These are phyloP conservation scores for Madurella fahalii DNA, from an alignment of 2,329 filamentous ascomycete genomes.

Conservation along the genomic window DNA sequence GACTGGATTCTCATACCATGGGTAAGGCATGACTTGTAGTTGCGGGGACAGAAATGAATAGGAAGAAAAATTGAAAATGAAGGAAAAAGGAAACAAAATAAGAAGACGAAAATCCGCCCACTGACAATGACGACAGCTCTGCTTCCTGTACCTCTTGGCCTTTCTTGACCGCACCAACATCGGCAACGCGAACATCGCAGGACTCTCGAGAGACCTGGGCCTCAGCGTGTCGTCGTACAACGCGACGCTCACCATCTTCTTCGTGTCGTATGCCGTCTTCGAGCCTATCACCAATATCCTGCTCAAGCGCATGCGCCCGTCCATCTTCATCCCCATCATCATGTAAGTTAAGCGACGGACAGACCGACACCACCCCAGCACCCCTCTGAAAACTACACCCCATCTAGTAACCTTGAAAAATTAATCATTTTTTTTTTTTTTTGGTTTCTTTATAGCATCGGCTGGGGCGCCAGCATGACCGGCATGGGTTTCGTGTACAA, in stretches of 20 bases:
- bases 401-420: too few species aligned
- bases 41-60: too few species aligned
- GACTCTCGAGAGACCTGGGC: constrained; percentile 51
- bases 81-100: not conserved
- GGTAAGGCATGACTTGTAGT: constrained; percentile 23
- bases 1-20: constrained; percentile 36
- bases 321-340: constrained; percentile 75
- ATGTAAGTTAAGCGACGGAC: constrained; percentile 53
- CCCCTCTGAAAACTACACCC: not conserved
- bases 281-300: constrained; percentile 76
- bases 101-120: not conserved
- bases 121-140: constrained; percentile 45
- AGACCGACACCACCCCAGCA: too few species aligned
- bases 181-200: constrained; percentile 62
- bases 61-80: not conserved
- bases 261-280: constrained; percentile 77
- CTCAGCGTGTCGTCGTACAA: constrained; percentile 67
- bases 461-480: constrained; percentile 66
- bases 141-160: constrained; percentile 67
- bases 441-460: constrained; percentile 45
- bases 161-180: constrained; percentile 77
- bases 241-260: constrained; percentile 74
- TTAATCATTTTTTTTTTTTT: too few species aligned
- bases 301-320: constrained; percentile 71
- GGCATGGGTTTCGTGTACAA: constrained; percentile 64